phyloP scores from a whole-genome alignment of 2,329 filamentous ascomycete species.

The Talaromyces sp. region DNA sequence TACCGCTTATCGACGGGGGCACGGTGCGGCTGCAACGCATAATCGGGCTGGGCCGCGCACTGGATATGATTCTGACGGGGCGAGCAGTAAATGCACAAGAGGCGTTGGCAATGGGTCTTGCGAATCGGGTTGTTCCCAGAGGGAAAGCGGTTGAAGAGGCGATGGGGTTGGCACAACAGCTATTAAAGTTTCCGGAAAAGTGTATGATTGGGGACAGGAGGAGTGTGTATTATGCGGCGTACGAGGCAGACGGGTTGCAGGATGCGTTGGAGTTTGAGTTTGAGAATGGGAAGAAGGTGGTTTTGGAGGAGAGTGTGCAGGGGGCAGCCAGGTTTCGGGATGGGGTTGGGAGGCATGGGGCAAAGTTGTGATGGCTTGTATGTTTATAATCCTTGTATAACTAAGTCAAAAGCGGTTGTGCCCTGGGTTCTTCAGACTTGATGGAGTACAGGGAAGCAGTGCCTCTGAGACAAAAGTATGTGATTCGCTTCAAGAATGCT shows the following conservation, averaged over 20 bases:
- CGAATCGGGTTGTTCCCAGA: constrained; percentile 48
- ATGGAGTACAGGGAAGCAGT: too few relatives aligned
- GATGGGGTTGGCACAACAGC: constrained; percentile 39
- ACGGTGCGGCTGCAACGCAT: constrained; percentile 49
- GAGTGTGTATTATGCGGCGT: constrained; percentile 47
- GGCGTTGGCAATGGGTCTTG: constrained; percentile 48
- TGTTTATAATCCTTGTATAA: background rate
- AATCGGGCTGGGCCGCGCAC: constrained; percentile 48
- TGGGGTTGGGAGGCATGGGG: constrained; percentile 36
- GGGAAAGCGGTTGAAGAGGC: constrained; percentile 49
- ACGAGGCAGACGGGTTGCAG: constrained; percentile 43
- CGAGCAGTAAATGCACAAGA: constrained; percentile 45
- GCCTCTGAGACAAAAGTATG: background rate
- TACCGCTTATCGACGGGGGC: constrained; percentile 49
- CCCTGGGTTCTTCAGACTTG: too few relatives aligned
- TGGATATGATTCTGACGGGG: constrained; percentile 56
- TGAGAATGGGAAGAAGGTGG: constrained; percentile 37
- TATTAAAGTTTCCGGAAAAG: constrained; percentile 47
- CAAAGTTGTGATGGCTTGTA: background rate
- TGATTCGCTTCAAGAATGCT: background rate
- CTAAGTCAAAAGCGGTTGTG: background rate
- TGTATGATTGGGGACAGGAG: constrained; percentile 49
- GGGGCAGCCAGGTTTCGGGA: constrained; percentile 37
- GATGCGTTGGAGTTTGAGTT: constrained; percentile 49
- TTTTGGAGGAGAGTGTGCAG: constrained; percentile 39